Evolutionary conservation across 2,329 filamentous ascomycete species (phyloP).

Genomic region (Purpureocillium lavendulum): DNA sequence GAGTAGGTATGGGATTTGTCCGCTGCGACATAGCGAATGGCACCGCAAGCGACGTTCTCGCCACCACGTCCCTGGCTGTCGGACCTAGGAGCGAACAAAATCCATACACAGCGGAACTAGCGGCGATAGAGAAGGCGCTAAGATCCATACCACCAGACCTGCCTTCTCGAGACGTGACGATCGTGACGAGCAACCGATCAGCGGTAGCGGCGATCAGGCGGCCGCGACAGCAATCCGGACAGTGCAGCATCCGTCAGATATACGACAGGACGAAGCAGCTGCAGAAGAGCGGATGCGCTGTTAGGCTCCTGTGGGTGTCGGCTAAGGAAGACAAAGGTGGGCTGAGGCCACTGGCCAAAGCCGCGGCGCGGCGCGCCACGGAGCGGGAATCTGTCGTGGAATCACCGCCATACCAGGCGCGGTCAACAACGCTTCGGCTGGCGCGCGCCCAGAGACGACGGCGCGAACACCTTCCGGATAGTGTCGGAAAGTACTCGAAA

Average conservation of each 20-base stretch:
- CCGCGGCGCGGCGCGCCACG: conserved; percentile 2
- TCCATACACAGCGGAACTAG: conserved; percentile 9
- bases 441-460: neutral
- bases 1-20: conserved; percentile 6
- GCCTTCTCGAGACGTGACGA: conserved; percentile 2
- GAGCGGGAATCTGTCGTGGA: neutral
- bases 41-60: conserved; percentile 2
- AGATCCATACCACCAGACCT: conserved; percentile 6
- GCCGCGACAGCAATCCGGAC: conserved; percentile 8
- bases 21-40: neutral
- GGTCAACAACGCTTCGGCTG: conserved; percentile 1
- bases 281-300: neutral
- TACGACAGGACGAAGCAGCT: conserved; percentile 4
- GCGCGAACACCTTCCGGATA: conserved; percentile 1
- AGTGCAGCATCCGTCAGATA: conserved; percentile 6
- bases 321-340: conserved; percentile 1
- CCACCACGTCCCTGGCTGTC: conserved; percentile 7
- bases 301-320: conserved; percentile 5
- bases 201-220: conserved; percentile 6
- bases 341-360: conserved; percentile 1
- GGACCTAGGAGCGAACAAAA: conserved; percentile 9
- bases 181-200: conserved; percentile 7
- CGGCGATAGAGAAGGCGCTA: conserved; percentile 6
- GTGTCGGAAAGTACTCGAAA: conserved; percentile 6
- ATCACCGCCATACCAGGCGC: conserved; percentile 1